phyloP scores from a whole-genome alignment of 495 filamentous ascomycete species.

The Penicillium malachiteum region DNA sequence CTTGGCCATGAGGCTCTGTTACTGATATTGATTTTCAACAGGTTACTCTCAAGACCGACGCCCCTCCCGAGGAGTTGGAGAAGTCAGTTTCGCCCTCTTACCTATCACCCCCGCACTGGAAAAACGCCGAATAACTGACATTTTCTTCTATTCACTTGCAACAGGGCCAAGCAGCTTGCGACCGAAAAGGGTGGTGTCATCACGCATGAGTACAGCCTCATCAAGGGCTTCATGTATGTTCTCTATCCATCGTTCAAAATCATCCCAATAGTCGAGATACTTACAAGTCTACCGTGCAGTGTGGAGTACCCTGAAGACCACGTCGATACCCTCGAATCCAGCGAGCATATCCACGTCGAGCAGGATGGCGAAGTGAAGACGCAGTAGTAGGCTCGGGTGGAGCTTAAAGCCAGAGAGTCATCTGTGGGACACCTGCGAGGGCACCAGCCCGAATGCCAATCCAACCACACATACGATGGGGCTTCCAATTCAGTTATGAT shows the following conservation, averaged over 20 bases:
- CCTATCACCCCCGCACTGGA: background rate
- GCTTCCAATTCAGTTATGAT: constrained; percentile 14
- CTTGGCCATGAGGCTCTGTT: background rate
- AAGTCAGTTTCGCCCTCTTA: constrained; percentile 45
- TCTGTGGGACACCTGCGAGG: background rate
- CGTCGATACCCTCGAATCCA: constrained; percentile 57
- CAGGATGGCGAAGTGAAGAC: constrained; percentile 66
- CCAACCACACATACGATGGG: background rate
- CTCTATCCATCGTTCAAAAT: background rate
- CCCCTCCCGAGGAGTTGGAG: constrained; percentile 58
- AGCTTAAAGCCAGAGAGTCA: constrained; percentile 1
- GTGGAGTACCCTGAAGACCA: constrained; percentile 69
- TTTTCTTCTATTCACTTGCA: constrained; percentile 10
- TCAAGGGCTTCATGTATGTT: constrained; percentile 88
- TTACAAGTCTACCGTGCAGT: constrained; percentile 42
- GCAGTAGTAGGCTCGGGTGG: constrained; percentile 37
- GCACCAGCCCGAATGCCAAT: constrained; percentile 1
- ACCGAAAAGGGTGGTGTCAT: constrained; percentile 74
- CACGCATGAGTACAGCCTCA: constrained; percentile 75
- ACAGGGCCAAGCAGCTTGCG: constrained; percentile 71
- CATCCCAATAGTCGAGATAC: background rate
- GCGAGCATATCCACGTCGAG: constrained; percentile 77
- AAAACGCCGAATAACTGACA: background rate
- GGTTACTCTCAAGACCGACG: constrained; percentile 75
- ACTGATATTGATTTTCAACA: constrained; percentile 35